These are phyloP conservation scores for Ottelia alismoides DNA, from an alignment of 106 monocot genomes.

Conservation along the genomic window DNA sequence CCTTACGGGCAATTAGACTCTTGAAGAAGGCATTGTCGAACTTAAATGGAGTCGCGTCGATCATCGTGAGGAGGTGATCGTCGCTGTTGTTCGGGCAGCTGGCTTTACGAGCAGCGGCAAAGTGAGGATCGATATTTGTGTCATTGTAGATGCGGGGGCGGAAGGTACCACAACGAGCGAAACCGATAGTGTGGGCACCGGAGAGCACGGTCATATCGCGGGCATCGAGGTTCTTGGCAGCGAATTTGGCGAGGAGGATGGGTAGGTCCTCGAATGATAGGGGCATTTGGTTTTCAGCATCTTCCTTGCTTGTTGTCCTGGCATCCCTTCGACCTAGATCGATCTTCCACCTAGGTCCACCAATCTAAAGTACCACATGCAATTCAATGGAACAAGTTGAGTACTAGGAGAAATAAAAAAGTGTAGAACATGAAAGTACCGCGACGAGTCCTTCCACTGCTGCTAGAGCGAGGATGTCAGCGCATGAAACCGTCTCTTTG, in stretches of 20 bases:
- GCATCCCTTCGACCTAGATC: slow-evolving; percentile 44
- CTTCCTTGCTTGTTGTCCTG: slow-evolving; percentile 27
- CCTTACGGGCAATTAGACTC: slow-evolving; percentile 4
- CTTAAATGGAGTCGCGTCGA: neutral
- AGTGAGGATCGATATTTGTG: slow-evolving; percentile 1
- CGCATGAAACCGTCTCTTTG: slow-evolving; percentile 27
- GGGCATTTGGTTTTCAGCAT: slow-evolving; percentile 38
- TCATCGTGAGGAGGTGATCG: neutral
- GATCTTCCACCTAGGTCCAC: slow-evolving; percentile 40
- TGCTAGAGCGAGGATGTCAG: slow-evolving; percentile 27
- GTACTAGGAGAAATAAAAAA: no score
- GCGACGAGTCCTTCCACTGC: slow-evolving; percentile 31
- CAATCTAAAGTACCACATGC: slow-evolving; percentile 7
- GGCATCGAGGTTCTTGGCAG: slow-evolving; percentile 27
- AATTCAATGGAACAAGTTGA: neutral
- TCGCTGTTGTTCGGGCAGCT: slow-evolving; percentile 2
- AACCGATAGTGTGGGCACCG: slow-evolving; percentile 7
- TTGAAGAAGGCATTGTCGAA: slow-evolving; percentile 11
- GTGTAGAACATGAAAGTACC: slow-evolving; percentile 6
- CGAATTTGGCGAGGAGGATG: slow-evolving; percentile 45
- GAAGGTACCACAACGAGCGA: slow-evolving; percentile 1
- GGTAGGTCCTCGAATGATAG: slow-evolving; percentile 34
- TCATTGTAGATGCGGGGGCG: no score
- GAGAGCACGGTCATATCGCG: no score
- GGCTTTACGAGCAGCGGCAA: neutral